Base-by-base conservation (phyloP, 108 stramenopile genomes). In the Chaetoceros tenuissimus region DNA sequence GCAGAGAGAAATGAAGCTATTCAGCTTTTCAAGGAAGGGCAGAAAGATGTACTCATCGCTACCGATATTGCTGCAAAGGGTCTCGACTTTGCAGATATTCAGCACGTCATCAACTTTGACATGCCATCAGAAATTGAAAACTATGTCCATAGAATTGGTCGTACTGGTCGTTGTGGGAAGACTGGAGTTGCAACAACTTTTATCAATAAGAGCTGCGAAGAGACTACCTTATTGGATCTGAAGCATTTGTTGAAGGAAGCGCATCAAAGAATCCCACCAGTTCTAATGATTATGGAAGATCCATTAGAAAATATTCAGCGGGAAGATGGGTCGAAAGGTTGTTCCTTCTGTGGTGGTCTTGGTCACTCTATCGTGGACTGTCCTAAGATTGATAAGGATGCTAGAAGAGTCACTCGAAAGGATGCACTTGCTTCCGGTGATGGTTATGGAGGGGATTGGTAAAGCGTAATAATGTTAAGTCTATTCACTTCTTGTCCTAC, bases 41-140 rank as follows among this genome's bases (percentile, higher is more conserved):
- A 87, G 34, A 97, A 98, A 70, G 99, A 99, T 72, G 96, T 97
- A 20, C 65, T 99, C 50, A 94, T 98, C 0, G 97, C 99, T 10
- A 99, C 97, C 0, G 99, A 99, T 72, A 66, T 99, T 31, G 99
- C 99, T 10, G 99, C 99, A 51, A 99, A 99, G 69, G 99, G 99
- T 24, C 69, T 99, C 49, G 99, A 99, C 64, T 98, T 99, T 64
- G 81, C 95, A 1, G 87, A 96, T 64, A 97, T 98, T 64, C 89
- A 96, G 72, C 97, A 98, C 63, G 99, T 99, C 1, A 97, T 99
- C 60, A 99, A 99, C 59, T 98, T 96, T 64, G 97, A 99, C 78
- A 99, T 99, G 99, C 99, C 99, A n/a, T 68, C 67, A 46, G 97
- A 98, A 71, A 98, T 99, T 60, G 99, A 99, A 79, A 98, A 97